Evolutionary conservation across 1,284 basidiomycete genomes (phyloP).

Genomic region (Cryptococcus sp.): DNA sequence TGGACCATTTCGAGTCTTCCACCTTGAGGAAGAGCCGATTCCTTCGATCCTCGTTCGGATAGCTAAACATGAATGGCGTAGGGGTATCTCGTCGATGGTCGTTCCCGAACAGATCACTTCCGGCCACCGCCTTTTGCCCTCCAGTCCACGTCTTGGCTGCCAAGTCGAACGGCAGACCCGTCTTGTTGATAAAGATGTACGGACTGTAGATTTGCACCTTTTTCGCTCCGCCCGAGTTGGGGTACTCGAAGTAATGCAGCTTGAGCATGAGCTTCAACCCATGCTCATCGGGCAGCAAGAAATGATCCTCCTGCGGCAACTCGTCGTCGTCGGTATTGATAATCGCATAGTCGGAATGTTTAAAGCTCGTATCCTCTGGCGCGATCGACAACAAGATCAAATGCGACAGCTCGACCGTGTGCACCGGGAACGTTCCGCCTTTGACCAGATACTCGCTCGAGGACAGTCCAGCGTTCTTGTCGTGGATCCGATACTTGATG

Average conservation of each 20-base stretch:
- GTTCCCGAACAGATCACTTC: constrained; percentile 55
- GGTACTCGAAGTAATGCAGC: constrained; percentile 82
- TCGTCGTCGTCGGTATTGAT: constrained; percentile 91
- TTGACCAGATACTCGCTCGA: constrained; percentile 82
- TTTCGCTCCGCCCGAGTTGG: constrained; percentile 94
- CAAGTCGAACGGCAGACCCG: constrained; percentile 75
- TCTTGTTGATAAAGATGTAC: constrained; percentile 91
- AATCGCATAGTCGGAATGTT: constrained; percentile 96
- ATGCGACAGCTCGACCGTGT: constrained; percentile 92
- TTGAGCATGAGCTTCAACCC: constrained; percentile 75
- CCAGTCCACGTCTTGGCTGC: constrained; percentile 69
- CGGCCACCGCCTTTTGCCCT: constrained; percentile 75
- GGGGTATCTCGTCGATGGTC: constrained; percentile 53
- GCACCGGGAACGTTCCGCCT: constrained; percentile 93
- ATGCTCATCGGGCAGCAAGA: constrained; percentile 63
- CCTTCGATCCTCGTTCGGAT: constrained; percentile 67
- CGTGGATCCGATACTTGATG: constrained; percentile 90
- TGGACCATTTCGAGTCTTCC: constrained; percentile 42
- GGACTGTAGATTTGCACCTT: constrained; percentile 95
- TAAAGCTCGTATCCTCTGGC: constrained; percentile 72
- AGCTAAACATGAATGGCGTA: constrained; percentile 80
- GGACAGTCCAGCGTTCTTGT: constrained; percentile 85
- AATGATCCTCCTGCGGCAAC: constrained; percentile 38
- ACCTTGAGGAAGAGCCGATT: constrained; percentile 77
- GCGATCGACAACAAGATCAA: constrained; percentile 86